Evolutionary conservation across 2,329 filamentous ascomycete species (phyloP).

Genomic region (Penicillium sp.): DNA sequence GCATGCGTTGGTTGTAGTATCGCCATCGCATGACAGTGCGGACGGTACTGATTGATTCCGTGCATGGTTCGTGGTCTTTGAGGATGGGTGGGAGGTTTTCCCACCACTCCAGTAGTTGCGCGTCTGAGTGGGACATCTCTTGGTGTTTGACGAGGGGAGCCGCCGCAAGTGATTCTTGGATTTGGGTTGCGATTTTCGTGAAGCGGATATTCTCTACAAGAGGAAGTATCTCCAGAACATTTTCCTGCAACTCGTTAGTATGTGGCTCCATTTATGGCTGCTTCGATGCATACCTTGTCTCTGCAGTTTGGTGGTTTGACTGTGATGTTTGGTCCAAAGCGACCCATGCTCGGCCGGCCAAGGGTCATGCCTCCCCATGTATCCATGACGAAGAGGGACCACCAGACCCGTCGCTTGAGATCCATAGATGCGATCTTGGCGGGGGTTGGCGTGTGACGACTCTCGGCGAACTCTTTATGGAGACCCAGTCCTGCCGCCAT

Average conservation of each 20-base stretch:
- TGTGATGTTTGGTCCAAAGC: constrained; percentile 70
- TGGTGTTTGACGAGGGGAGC: constrained; percentile 68
- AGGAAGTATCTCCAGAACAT: constrained; percentile 69
- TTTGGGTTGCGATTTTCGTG: constrained; percentile 76
- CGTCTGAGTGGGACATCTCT: constrained; percentile 69
- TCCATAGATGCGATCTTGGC: constrained; percentile 60
- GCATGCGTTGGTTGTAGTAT: constrained; percentile 76
- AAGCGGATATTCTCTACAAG: constrained; percentile 78
- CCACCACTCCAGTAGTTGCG: constrained; percentile 73
- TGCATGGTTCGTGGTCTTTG: constrained; percentile 67
- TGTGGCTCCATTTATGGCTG: constrained; percentile 31
- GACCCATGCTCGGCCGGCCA: constrained; percentile 70
- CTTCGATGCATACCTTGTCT: constrained; percentile 35
- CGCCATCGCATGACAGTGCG: constrained; percentile 81
- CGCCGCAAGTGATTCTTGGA: constrained; percentile 75
- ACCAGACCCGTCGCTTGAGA: constrained; percentile 71
- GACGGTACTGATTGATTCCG: constrained; percentile 70
- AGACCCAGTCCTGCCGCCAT: constrained; percentile 76
- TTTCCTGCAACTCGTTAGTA: constrained; percentile 46
- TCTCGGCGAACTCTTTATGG: constrained; percentile 65
- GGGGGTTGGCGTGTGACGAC: constrained; percentile 47
- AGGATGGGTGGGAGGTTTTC: constrained; percentile 70
- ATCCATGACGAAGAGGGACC: constrained; percentile 74
- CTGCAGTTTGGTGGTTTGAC: constrained; percentile 64
- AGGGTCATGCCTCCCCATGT: constrained; percentile 75